Conservation (phyloP, 495 filamentous ascomycete genomes). For the Pseudoneurospora amorphoporcata region DNA sequence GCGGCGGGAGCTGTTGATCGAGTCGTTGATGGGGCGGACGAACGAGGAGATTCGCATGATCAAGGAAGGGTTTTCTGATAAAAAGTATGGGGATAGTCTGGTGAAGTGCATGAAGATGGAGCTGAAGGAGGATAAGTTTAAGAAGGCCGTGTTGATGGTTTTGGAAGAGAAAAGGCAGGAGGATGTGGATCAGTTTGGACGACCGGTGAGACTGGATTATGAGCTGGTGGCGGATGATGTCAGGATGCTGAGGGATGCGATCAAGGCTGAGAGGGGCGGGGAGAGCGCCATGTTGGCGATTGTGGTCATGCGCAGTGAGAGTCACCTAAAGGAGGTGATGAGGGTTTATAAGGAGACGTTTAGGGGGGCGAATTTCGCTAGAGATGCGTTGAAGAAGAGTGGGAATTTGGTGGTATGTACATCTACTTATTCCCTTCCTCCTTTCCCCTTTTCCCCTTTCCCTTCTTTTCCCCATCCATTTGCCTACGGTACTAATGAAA, state of each 20-base stretch:
- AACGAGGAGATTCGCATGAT: constrained; percentile 83
- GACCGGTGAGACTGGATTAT: constrained; percentile 26
- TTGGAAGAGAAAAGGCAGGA: constrained; percentile 76
- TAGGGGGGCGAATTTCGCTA: constrained; percentile 62
- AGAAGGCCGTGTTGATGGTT: constrained; percentile 74
- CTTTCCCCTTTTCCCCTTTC: neutral
- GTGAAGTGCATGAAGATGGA: constrained; percentile 82
- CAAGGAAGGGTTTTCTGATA: constrained; percentile 86
- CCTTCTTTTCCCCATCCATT: no score
- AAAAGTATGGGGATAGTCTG: constrained; percentile 78
- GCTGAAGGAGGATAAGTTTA: constrained; percentile 90
- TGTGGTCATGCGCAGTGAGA: constrained; percentile 67
- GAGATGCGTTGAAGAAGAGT: constrained; percentile 78
- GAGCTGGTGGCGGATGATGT: constrained; percentile 62
- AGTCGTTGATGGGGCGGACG: constrained; percentile 77
- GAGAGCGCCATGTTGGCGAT: constrained; percentile 87
- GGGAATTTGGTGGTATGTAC: constrained; percentile 78
- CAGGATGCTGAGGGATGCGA: constrained; percentile 54
- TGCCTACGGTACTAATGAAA: no score
- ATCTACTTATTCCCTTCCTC: neutral
- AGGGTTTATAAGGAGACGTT: constrained; percentile 59
- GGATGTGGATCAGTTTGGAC: constrained; percentile 47
- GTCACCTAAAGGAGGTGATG: constrained; percentile 72
- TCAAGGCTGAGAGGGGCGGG: constrained; percentile 67
- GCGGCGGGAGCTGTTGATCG: constrained; percentile 80